A percentile compares a stretch with the other conserved stretches of the same genome.
Conservation (phyloP, 2,329 filamentous ascomycete species). For the Periconia macrospinosa region DNA sequence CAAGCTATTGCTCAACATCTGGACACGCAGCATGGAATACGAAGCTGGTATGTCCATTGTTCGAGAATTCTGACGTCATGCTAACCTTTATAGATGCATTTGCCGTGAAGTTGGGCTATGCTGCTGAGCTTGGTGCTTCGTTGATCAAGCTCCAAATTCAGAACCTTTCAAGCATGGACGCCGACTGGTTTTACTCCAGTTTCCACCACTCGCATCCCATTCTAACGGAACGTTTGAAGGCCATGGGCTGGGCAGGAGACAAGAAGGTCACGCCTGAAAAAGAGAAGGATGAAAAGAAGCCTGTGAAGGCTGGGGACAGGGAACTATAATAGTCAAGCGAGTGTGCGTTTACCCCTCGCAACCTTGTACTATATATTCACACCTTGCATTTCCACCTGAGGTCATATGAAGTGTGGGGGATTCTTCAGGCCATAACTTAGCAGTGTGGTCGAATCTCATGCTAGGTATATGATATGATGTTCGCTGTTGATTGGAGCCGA, state of each 20-base stretch:
- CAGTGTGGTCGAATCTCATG: too few species aligned
- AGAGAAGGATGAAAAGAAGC: conserved; percentile 58
- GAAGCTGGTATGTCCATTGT: conserved; percentile 66
- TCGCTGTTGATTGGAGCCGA: too few species aligned
- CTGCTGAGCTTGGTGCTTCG: conserved; percentile 77
- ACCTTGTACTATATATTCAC: not conserved
- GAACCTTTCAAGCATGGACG: conserved; percentile 98
- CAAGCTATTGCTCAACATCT: conserved; percentile 93
- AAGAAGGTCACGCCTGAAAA: conserved; percentile 56
- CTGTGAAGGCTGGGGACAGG: conserved; percentile 72
- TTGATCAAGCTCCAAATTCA: conserved; percentile 98
- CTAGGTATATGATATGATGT: too few species aligned
- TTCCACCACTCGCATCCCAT: conserved; percentile 99
- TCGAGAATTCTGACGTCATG: not conserved
- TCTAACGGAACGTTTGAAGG: conserved; percentile 87
- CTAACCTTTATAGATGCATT: conserved; percentile 67
- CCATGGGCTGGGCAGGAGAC: conserved; percentile 80
- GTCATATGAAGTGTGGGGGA: not conserved
- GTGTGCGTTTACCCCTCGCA: not conserved
- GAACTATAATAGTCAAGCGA: conserved; percentile 62
- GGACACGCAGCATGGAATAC: conserved; percentile 94
- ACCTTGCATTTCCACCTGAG: not conserved
- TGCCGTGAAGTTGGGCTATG: conserved; percentile 81
- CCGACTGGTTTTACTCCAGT: conserved; percentile 96
- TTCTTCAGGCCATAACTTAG: too few species aligned